Conservation (phyloP, 139 green algal species). For the Chlamydomonas incerta region DNA sequence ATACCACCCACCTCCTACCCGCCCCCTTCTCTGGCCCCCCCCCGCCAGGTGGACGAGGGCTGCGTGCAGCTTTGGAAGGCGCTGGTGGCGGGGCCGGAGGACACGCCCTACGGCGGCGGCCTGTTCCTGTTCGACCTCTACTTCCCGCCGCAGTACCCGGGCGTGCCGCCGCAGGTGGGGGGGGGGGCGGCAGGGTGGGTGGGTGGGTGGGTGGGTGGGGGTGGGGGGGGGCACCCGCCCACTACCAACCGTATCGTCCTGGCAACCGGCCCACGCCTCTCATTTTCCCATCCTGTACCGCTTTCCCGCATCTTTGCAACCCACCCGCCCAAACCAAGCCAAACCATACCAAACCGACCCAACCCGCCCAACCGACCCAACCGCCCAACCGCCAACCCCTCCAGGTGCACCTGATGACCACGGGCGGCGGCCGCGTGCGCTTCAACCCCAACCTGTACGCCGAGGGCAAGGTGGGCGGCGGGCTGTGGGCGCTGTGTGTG, state of each 20-base stretch:
- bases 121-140: conserved; percentile 93
- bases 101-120: conserved; percentile 84
- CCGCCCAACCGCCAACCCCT: not conserved
- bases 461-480: conserved; percentile 63
- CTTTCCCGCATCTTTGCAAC: no score
- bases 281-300: no score
- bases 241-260: not conserved
- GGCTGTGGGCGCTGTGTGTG: no score
- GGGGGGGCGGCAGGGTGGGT: not conserved
- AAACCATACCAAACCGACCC: no score
- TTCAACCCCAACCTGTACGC: conserved; percentile 93
- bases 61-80: conserved; percentile 77
- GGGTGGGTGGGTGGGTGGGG: not conserved
- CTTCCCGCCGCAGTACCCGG: conserved; percentile 81
- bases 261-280: not conserved
- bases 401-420: conserved; percentile 75
- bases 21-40: not conserved
- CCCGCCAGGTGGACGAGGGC: conserved; percentile 64
- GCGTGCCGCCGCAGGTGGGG: conserved; percentile 62
- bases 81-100: conserved; percentile 78
- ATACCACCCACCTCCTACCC: no score
- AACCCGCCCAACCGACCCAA: not conserved
- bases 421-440: conserved; percentile 67
- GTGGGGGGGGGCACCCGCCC: not conserved
- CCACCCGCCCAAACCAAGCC: no score